Evolutionary conservation across 148 eudicot species (phyloP).

Genomic region (Camellia sinensis): DNA sequence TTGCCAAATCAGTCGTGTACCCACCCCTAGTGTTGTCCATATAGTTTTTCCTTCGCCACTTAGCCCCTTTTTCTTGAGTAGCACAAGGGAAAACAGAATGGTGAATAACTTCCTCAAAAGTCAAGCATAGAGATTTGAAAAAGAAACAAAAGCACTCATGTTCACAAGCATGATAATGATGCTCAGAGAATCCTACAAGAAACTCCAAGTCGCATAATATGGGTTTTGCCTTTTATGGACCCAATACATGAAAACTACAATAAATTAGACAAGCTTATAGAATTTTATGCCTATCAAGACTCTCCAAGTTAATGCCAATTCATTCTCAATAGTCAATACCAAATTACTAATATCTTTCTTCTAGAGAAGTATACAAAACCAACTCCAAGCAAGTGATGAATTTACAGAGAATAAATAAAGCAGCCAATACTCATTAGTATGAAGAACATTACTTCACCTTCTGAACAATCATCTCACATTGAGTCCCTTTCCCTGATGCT

Average conservation of each 20-base stretch:
- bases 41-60: neutral
- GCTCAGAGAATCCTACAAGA: neutral
- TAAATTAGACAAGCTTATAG: no score
- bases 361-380: neutral
- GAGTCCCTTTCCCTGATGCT: slow-evolving; percentile 98
- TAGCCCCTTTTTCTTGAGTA: neutral
- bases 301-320: no score
- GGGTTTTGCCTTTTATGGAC: no score
- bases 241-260: no score
- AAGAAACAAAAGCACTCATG: no score
- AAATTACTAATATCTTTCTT: no score
- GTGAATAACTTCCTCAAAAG: neutral
- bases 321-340: no score
- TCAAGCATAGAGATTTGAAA: neutral
- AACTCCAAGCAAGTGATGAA: neutral
- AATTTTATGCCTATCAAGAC: no score
- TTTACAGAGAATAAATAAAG: neutral
- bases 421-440: neutral
- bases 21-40: neutral
- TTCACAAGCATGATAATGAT: neutral
- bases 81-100: no score
- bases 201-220: neutral
- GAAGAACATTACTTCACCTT: slow-evolving; percentile 40
- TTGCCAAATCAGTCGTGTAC: neutral
- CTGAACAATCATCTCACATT: slow-evolving; percentile 78